phyloP scores from a whole-genome alignment of 2,329 filamentous ascomycete species.

The Hymenoscyphus fructigenus region DNA sequence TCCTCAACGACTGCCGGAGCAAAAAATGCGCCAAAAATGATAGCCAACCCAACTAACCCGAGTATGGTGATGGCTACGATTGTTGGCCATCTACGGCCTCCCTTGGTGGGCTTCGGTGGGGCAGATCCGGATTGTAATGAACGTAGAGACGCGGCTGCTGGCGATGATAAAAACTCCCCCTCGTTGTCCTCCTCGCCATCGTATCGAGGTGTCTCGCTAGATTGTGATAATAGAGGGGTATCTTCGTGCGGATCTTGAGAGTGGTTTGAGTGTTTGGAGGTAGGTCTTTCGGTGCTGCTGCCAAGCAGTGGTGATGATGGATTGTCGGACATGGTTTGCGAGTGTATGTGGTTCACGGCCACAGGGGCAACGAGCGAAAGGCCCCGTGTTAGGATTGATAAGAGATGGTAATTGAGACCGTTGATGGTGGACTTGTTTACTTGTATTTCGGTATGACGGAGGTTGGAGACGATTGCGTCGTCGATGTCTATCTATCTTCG shows the following conservation, averaged over 20 bases:
- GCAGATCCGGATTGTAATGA: constrained; percentile 35
- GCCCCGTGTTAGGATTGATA: constrained; percentile 16
- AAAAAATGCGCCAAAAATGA: constrained; percentile 78
- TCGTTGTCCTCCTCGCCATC: constrained; percentile 31
- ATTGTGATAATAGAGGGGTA: constrained; percentile 37
- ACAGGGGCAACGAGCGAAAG: constrained; percentile 11
- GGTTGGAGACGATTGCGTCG: constrained; percentile 8
- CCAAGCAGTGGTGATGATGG: constrained; percentile 32
- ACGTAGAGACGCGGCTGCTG: constrained; percentile 38
- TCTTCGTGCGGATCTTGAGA: constrained; percentile 33
- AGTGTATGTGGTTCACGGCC: constrained; percentile 6
- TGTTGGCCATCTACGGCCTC: constrained; percentile 68
- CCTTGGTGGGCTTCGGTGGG: constrained; percentile 37
- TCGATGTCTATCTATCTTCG: neutral
- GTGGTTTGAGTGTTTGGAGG: constrained; percentile 27
- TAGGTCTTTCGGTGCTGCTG: constrained; percentile 24
- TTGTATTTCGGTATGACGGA: neutral
- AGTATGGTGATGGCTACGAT: constrained; percentile 70
- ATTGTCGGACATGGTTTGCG: constrained; percentile 33
- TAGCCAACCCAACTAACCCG: constrained; percentile 59
- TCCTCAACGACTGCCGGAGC: constrained; percentile 77
- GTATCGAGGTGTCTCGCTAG: constrained; percentile 33
- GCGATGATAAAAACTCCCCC: constrained; percentile 27
- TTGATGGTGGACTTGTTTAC: constrained; percentile 5
- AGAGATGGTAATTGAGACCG: constrained; percentile 6